A percentile compares a stretch with the other conserved stretches of the same genome.
Conservation (phyloP, 2,329 filamentous ascomycete species). For the Tolypocladium guangdongense region DNA sequence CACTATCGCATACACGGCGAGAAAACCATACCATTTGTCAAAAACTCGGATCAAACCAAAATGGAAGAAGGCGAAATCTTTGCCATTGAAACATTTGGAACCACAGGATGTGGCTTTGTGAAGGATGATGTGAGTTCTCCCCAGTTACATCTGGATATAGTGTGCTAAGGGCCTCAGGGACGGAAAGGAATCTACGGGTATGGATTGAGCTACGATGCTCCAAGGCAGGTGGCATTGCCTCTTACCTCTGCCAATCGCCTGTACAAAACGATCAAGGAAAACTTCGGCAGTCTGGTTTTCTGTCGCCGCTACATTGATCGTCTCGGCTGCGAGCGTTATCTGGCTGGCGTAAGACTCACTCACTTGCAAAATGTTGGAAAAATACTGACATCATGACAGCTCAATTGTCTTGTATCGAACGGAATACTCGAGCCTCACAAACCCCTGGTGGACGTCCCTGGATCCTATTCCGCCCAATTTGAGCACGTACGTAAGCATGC, state of each 20-base stretch:
- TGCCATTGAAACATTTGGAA: conserved; percentile 92
- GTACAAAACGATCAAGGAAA: conserved; percentile 47
- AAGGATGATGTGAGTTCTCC: conserved; percentile 54
- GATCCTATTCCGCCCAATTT: conserved; percentile 54
- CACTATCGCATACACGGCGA: conserved; percentile 85
- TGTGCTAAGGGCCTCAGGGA: neutral
- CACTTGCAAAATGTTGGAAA: neutral
- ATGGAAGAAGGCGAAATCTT: conserved; percentile 97
- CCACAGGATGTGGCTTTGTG: conserved; percentile 73
- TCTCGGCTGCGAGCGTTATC: conserved; percentile 48
- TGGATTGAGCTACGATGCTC: conserved; percentile 27
- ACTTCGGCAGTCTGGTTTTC: conserved; percentile 52
- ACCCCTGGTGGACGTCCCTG: conserved; percentile 45
- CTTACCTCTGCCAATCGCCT: conserved; percentile 45
- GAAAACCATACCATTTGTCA: conserved; percentile 90
- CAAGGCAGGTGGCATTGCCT: conserved; percentile 21
- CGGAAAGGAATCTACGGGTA: conserved; percentile 43
- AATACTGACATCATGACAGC: conserved; percentile 21
- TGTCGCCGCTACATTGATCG: conserved; percentile 51
- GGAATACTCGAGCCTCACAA: conserved; percentile 46
- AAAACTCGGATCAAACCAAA: conserved; percentile 76
- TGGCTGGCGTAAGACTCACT: conserved; percentile 37
- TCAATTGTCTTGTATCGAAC: conserved; percentile 45
- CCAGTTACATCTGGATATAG: neutral
- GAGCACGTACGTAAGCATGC: conserved; percentile 33